A percentile compares a stretch with the other conserved stretches of the same genome.
phyloP scores from a whole-genome alignment of 2,329 filamentous ascomycete genomes.

The Cladosporium sp. region DNA sequence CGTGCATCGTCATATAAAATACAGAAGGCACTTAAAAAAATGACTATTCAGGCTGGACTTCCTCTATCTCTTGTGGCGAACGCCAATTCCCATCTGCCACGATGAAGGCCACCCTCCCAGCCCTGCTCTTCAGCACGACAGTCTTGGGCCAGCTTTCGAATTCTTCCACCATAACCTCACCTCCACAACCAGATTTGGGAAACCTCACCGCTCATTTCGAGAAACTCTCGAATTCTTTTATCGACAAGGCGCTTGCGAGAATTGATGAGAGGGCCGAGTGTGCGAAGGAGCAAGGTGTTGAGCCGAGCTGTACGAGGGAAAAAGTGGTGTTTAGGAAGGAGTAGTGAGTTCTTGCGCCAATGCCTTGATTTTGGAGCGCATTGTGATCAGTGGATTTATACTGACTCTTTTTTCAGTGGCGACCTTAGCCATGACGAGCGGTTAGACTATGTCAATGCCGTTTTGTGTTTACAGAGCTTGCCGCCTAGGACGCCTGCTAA shows the following conservation, averaged over 20 bases:
- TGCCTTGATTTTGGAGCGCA: no score
- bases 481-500: constrained; percentile 5
- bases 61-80: no score
- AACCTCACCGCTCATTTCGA: neutral
- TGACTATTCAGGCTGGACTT: no score
- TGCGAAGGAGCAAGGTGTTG: neutral
- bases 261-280: constrained; percentile 4
- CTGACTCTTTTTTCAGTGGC: no score
- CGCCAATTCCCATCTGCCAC: no score
- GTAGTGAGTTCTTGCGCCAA: no score
- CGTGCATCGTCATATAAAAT: no score
- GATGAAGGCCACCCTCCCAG: neutral
- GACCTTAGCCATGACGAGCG: constrained; percentile 1
- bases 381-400: no score
- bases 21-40: no score
- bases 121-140: neutral
- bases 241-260: neutral
- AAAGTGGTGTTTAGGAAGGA: constrained; percentile 6
- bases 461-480: constrained; percentile 17
- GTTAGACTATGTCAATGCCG: constrained; percentile 16
- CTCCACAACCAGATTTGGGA: neutral
- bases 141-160: neutral
- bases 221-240: neutral
- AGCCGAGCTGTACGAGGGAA: constrained; percentile 1
- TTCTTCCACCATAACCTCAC: neutral